Base-by-base conservation (phyloP, 2,329 filamentous ascomycete species). In the Lecanicillium sp. region DNA sequence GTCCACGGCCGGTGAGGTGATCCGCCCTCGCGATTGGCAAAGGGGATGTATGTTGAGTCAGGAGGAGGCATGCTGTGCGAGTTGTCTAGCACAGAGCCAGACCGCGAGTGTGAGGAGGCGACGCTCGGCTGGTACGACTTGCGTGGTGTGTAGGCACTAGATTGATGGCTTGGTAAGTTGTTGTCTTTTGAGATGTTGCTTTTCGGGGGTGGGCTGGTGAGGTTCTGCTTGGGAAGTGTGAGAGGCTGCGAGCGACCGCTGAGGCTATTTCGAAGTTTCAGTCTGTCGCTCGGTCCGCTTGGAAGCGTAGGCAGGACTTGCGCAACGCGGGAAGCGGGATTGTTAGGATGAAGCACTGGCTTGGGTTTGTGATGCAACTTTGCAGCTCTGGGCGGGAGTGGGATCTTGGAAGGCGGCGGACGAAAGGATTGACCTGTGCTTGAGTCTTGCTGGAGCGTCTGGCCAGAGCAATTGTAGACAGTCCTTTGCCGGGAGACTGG, bases 31-130 rank as follows among this genome's bases (percentile, higher is more conserved):
- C 65, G 59, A 29, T 65, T 63, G 27, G 69, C 68, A 47, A 75
- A 83, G 13, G 72, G 69, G 9, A 71, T 56, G 51, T 84, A 87
- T 5, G 78, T 72, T 2, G 74, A 69, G 47, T 85, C 81, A 27
- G 77, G 72, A 4, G 79, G 76, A 5, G 71, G 71, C 55, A 84
- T 79, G 44, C 69, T 64, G 3, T 73, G 72, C 4, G 75, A 72
- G 37, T 62, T 55, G 34, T 82, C 80, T 39, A 71, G 59, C 41
- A 77, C 66, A 8, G 74, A 77, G 17, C 64, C 66, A 13, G 59
- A 56, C 41, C 63, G 56, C 18, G 69, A 66, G 41, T 61, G 61
- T 12, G 56, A 60, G 10, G 73, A 75, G 37, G 64, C 60, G 42
- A 74, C 57, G 25, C 72, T 77, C 3, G 72, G 64, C 44, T 75